Conservation (phyloP, 2,329 filamentous ascomycete species). For the Helicocarpus griseus region DNA sequence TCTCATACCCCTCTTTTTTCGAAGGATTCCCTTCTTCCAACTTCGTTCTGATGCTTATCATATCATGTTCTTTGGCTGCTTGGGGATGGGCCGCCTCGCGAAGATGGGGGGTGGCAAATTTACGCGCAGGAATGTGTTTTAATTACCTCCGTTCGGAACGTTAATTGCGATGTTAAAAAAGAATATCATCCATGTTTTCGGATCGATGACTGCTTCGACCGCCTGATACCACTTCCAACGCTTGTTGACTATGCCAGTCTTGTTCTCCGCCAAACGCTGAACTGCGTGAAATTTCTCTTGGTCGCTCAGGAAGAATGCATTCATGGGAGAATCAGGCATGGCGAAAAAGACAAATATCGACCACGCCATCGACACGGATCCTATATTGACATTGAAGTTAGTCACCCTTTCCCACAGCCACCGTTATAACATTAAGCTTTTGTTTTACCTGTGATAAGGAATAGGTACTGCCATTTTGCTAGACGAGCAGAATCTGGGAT, state of each 20-base stretch:
- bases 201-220: constrained; percentile 24
- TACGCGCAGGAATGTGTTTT: neutral
- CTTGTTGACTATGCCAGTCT: constrained; percentile 28
- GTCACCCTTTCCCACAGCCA: neutral
- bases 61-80: neutral
- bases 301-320: constrained; percentile 47
- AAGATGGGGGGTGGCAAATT: neutral
- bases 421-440: neutral
- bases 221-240: constrained; percentile 23
- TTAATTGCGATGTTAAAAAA: constrained; percentile 26
- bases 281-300: constrained; percentile 44
- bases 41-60: too few species aligned
- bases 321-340: constrained; percentile 33
- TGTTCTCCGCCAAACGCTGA: constrained; percentile 27
- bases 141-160: constrained; percentile 31
- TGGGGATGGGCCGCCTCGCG: neutral
- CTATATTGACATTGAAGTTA: constrained; percentile 5
- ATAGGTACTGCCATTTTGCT: constrained; percentile 50
- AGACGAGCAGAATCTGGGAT: constrained; percentile 32
- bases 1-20: neutral
- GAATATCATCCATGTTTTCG: constrained; percentile 29
- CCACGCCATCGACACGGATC: constrained; percentile 40
- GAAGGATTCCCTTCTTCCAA: too few species aligned
- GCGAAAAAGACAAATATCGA: constrained; percentile 38
- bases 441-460: constrained; percentile 39